These are phyloP conservation scores for Kurtzmaniella cleridarum DNA, from an alignment of 805 yeast genomes.

Conservation along the genomic window DNA sequence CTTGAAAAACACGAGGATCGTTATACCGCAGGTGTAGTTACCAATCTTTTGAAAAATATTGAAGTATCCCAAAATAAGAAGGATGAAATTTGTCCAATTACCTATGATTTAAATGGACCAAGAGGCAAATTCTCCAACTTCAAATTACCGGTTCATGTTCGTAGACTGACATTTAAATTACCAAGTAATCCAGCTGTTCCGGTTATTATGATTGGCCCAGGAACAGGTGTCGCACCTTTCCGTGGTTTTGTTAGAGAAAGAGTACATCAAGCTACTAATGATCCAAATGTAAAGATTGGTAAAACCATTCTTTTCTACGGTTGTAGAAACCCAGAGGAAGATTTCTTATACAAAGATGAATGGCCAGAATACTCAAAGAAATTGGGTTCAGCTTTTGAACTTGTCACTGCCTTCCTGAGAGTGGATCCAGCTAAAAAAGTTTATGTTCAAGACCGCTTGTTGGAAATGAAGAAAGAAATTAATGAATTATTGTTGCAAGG, in stretches of 20 bases:
- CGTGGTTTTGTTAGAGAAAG: conserved; percentile 92
- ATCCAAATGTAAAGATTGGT: conserved; percentile 43
- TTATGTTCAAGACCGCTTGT: conserved; percentile 80
- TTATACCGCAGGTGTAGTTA: conserved; percentile 77
- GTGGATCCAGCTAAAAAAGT: conserved; percentile 50
- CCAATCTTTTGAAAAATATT: conserved; percentile 77
- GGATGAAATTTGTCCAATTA: conserved; percentile 38
- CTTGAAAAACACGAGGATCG: conserved; percentile 33
- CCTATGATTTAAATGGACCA: conserved; percentile 82
- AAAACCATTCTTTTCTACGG: conserved; percentile 79
- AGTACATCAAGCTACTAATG: conserved; percentile 36
- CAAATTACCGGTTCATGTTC: conserved; percentile 84
- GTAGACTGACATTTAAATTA: conserved; percentile 91
- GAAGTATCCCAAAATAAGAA: conserved; percentile 50
- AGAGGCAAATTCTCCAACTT: conserved; percentile 47
- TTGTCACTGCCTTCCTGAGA: conserved; percentile 85
- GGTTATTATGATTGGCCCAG: conserved; percentile 92
- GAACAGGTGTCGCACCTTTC: conserved; percentile 98
- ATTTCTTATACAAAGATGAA: conserved; percentile 81
- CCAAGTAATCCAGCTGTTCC: conserved; percentile 84
- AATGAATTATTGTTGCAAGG: conserved; percentile 56
- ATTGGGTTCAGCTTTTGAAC: conserved; percentile 58
- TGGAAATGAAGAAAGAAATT: conserved; percentile 47
- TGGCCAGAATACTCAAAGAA: conserved; percentile 71
- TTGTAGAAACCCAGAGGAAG: conserved; percentile 73